These are phyloP conservation scores for Mixia osmundae DNA, from an alignment of 1,284 basidiomycete species.

Conservation along the genomic window DNA sequence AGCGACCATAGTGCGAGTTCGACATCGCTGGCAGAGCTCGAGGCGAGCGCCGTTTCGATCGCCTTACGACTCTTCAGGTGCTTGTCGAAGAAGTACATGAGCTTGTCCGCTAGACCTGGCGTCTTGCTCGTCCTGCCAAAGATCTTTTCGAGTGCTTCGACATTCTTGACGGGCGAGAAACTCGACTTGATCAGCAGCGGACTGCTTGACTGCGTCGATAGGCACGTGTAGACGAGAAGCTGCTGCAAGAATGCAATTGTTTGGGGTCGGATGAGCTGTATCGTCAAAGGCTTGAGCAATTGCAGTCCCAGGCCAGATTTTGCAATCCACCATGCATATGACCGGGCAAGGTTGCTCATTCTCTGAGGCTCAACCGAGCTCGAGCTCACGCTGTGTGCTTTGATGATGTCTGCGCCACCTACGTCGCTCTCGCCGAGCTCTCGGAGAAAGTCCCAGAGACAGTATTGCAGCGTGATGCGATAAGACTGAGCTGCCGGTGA, in stretches of 20 bases:
- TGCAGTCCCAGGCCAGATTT: slow-evolving; percentile 44
- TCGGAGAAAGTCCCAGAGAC: slow-evolving; percentile 88
- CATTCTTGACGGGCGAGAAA: slow-evolving; percentile 9
- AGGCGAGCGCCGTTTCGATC: slow-evolving; percentile 1
- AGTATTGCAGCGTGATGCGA: slow-evolving; percentile 82
- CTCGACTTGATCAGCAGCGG: slow-evolving; percentile 25
- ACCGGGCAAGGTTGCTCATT: slow-evolving; percentile 40
- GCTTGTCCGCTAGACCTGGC: slow-evolving; percentile 19
- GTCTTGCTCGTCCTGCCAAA: slow-evolving; percentile 19
- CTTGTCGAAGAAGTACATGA: slow-evolving; percentile 18
- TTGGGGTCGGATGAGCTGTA: slow-evolving; percentile 40
- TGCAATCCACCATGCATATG: slow-evolving; percentile 64
- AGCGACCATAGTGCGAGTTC: too few species aligned
- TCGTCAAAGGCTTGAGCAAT: slow-evolving; percentile 75
- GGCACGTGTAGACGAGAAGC: slow-evolving; percentile 40
- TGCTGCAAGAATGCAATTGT: slow-evolving; percentile 42
- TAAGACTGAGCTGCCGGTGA: slow-evolving; percentile 32
- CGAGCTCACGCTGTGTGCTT: slow-evolving; percentile 30
- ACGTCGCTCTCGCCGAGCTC: slow-evolving; percentile 64
- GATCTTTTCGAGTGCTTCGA: slow-evolving; percentile 22
- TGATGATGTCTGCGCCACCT: slow-evolving; percentile 54
- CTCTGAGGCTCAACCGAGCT: slow-evolving; percentile 18
- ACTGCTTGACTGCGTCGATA: slow-evolving; percentile 44
- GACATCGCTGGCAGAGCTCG: too few species aligned
- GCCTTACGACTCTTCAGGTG: slow-evolving; percentile 1